Percentiles rank a stretch among this genome's conserved stretches.
Evolutionary conservation across 768 basidiomycete species (phyloP).

Genomic region (Leccinum boreale): DNA sequence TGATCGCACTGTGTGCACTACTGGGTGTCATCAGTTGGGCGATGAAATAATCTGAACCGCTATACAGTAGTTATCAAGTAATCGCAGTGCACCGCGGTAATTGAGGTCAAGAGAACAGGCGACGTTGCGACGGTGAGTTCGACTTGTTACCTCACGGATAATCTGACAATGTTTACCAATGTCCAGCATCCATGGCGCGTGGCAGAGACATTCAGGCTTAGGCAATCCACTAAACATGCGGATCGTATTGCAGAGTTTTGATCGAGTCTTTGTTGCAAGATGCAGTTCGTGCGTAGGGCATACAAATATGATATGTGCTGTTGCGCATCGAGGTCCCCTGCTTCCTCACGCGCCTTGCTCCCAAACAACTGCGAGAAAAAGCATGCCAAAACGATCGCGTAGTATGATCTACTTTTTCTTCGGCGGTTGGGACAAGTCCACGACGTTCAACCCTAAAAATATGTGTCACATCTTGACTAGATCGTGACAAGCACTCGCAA

Average conservation of each 20-base stretch:
- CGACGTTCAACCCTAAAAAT: conserved; percentile 63
- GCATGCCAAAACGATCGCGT: conserved; percentile 4
- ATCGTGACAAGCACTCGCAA: background rate
- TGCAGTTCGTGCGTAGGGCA: conserved; percentile 15
- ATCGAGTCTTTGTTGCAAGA: conserved; percentile 16
- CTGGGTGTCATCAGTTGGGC: conserved; percentile 18
- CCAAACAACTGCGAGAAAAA: background rate
- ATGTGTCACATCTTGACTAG: background rate
- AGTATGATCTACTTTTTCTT: conserved; percentile 67
- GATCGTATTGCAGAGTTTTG: background rate
- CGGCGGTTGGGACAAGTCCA: conserved; percentile 56
- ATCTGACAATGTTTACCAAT: background rate
- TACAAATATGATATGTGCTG: conserved; percentile 15
- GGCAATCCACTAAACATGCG: background rate
- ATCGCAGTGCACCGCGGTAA: background rate
- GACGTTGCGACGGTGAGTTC: background rate
- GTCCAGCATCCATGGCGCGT: background rate
- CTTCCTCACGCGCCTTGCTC: background rate
- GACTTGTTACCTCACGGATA: background rate
- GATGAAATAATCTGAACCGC: conserved; percentile 11
- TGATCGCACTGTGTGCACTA: conserved; percentile 22
- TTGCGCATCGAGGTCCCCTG: conserved; percentile 3
- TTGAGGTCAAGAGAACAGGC: background rate
- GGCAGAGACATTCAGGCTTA: background rate
- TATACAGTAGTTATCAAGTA: background rate